Conservation (phyloP, 1,284 basidiomycete genomes). For the Moesziomyces sp. region DNA sequence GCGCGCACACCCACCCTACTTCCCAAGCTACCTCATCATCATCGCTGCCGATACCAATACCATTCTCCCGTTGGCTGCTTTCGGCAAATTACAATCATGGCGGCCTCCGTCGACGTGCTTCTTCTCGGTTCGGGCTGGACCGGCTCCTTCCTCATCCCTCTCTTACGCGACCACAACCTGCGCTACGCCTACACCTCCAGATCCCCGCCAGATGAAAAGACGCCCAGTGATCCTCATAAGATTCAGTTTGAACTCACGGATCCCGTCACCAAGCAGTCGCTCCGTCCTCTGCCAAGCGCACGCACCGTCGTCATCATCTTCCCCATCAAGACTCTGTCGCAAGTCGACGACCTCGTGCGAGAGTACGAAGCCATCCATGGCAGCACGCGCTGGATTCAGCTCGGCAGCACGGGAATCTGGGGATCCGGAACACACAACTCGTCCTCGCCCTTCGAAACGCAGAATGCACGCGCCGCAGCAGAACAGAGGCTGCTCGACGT, state of each 20-base stretch:
- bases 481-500: constrained; percentile 45
- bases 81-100: background rate
- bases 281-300: constrained; percentile 72
- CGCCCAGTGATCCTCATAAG: constrained; percentile 60
- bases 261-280: constrained; percentile 68
- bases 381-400: constrained; percentile 50
- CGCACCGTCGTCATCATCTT: constrained; percentile 76
- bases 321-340: constrained; percentile 49
- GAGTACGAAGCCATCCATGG: constrained; percentile 45
- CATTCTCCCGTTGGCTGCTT: too few relatives aligned
- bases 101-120: constrained; percentile 72
- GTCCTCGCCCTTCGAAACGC: constrained; percentile 33
- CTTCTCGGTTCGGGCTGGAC: constrained; percentile 80
- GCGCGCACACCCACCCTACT: background rate
- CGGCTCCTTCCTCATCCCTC: constrained; percentile 74
- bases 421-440: constrained; percentile 34
- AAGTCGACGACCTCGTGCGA: constrained; percentile 45
- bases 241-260: constrained; percentile 66
- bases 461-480: constrained; percentile 33
- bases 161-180: constrained; percentile 67
- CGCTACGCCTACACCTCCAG: constrained; percentile 71
- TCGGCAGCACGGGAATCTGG: constrained; percentile 62
- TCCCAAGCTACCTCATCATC: background rate
- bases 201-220: constrained; percentile 68
- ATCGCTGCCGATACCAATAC: background rate